phyloP scores from a whole-genome alignment of 2,329 filamentous ascomycete genomes.

The Claviceps sp. region DNA sequence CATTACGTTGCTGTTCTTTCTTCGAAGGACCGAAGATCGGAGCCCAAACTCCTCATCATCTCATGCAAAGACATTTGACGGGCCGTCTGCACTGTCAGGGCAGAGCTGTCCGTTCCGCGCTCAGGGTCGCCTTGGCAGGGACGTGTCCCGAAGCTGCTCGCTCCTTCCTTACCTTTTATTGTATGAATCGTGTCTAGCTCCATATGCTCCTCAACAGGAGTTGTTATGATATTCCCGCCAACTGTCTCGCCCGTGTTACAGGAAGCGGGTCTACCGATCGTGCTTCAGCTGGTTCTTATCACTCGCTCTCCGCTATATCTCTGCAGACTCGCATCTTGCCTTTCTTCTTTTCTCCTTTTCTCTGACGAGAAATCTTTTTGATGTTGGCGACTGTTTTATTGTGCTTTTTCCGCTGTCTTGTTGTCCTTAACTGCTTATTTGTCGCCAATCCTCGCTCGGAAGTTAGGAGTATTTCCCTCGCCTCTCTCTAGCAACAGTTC shows the following conservation, averaged over 20 bases:
- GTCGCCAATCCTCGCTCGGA: background rate
- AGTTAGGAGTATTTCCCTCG: background rate
- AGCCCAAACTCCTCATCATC: background rate
- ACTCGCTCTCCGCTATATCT: background rate
- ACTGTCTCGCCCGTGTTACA: background rate
- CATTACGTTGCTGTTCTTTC: background rate
- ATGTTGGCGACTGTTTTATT: background rate
- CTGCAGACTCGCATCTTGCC: background rate
- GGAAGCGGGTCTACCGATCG: too few species aligned
- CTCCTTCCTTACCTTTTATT: slow-evolving; percentile 1
- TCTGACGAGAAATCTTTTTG: background rate
- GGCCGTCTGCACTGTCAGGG: slow-evolving; percentile 1
- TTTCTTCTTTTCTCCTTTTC: background rate
- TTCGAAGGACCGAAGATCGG: background rate
- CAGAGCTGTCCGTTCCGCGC: background rate
- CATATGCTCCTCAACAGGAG: background rate
- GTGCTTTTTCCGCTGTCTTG: background rate
- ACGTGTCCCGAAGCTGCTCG: background rate
- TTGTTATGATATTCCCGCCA: background rate
- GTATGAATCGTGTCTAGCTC: background rate
- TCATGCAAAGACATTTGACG: background rate
- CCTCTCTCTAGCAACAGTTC: background rate
- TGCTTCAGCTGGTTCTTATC: background rate
- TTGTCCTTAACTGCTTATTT: background rate
- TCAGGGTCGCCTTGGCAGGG: background rate